Evolutionary conservation across 495 filamentous ascomycete genomes (phyloP), one percentile per base, ranked within the genome.

Genomic region (Podospora sp.): DNA sequence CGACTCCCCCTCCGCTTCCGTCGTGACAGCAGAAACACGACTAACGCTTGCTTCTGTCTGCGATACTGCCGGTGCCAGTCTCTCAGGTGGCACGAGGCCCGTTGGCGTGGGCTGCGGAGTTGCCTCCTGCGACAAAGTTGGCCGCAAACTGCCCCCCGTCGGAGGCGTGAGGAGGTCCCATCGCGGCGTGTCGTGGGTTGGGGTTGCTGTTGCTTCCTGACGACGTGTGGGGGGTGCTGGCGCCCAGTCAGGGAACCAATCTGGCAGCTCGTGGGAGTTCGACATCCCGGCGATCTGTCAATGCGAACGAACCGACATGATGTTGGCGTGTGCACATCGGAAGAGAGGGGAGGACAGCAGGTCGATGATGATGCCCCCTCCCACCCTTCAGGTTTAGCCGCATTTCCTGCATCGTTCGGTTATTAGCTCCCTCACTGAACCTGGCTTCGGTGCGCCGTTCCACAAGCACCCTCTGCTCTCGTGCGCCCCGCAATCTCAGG

Each of bases 231-330:
- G 27, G 2, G 55, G 56, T 26, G 21, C 22, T 0, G 33, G 14
- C 20, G 55, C 35, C 64, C 64, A 66, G 51, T 66, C 64, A 6
- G 64, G 64, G 20, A 20, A 60, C 64, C 64, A 66, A 18, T 65
- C 63, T 46, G 64, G 36, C 5, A 66, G 21, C 51, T 60, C 55
- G 64, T 61, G 58, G 33, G 58, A 58, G 8, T 25, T 26, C 21
- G 55, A 29, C 55, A 65, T 63, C 58, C 58, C 49, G 49, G 24
- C 58, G 29, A 26, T 9, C 58, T 60, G 29, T 33, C 29, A 33
- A 33, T 8, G 29, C 4, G 29, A 33, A 33, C 4, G 29, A 33
- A 33, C 55, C 55, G 55, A 58, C 55, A 22, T 21, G 58, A 60
- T 29, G 58, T 60, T 60, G 29, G 29, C 29, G 29, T 8, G 29